These are phyloP conservation scores for Sutorius australiensis DNA, from an alignment of 768 basidiomycete species.

Conservation along the genomic window DNA sequence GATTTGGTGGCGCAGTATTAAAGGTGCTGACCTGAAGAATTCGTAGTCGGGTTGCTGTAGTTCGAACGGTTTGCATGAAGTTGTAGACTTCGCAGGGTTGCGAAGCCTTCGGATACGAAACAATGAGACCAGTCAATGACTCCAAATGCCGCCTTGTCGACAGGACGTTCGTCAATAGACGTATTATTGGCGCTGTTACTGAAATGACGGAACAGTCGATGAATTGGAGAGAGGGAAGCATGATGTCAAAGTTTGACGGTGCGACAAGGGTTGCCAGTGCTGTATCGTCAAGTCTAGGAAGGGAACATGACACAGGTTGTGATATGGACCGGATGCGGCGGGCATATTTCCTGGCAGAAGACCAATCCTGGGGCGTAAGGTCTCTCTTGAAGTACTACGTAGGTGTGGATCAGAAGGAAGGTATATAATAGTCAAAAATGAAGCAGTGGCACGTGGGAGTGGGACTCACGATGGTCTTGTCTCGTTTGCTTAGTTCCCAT, in stretches of 20 bases:
- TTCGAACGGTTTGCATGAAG: slow-evolving; percentile 24
- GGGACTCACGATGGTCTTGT: slow-evolving; percentile 23
- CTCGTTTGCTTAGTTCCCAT: slow-evolving; percentile 4
- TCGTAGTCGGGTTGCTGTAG: slow-evolving; percentile 18
- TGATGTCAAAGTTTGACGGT: slow-evolving; percentile 15
- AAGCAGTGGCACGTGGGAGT: background rate
- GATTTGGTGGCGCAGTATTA: slow-evolving; percentile 7
- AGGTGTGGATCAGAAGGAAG: background rate
- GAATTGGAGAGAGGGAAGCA: slow-evolving; percentile 25
- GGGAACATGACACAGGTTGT: slow-evolving; percentile 20
- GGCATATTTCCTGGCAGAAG: slow-evolving; percentile 20
- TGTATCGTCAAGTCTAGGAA: slow-evolving; percentile 26
- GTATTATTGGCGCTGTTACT: slow-evolving; percentile 16
- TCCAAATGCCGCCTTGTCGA: slow-evolving; percentile 14
- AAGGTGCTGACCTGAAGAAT: slow-evolving; percentile 24
- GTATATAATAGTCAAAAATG: background rate
- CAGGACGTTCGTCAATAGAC: slow-evolving; percentile 18
- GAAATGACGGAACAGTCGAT: slow-evolving; percentile 30
- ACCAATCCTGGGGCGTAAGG: slow-evolving; percentile 22
- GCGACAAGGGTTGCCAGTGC: slow-evolving; percentile 19
- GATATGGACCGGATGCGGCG: slow-evolving; percentile 21
- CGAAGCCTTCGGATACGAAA: slow-evolving; percentile 24
- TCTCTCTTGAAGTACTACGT: slow-evolving; percentile 21
- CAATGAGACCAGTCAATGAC: slow-evolving; percentile 19
- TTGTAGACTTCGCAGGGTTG: slow-evolving; percentile 15